These are phyloP conservation scores for Monosporascus sp. DNA, from an alignment of 2,329 filamentous ascomycete species.

Conservation along the genomic window DNA sequence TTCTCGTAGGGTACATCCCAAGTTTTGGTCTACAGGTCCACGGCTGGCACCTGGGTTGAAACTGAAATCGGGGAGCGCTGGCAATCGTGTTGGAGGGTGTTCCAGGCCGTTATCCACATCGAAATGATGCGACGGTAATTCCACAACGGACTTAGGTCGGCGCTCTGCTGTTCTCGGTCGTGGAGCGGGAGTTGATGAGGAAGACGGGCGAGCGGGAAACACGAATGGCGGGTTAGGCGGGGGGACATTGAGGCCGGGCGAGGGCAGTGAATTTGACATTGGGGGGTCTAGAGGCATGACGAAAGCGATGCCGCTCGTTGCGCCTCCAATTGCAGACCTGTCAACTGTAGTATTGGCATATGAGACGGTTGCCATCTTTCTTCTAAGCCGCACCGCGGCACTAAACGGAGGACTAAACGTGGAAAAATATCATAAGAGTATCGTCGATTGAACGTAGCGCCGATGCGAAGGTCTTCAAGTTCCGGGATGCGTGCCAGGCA, in stretches of 20 bases:
- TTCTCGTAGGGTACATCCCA: conserved; percentile 41
- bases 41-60: conserved; percentile 29
- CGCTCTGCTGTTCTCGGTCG: conserved; percentile 44
- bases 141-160: conserved; percentile 50
- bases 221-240: conserved; percentile 61
- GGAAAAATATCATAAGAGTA: conserved; percentile 23
- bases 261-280: conserved; percentile 26
- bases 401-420: conserved; percentile 21
- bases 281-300: conserved; percentile 24
- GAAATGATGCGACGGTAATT: conserved; percentile 21
- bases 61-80: conserved; percentile 27
- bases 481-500: conserved; percentile 13
- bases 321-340: conserved; percentile 14
- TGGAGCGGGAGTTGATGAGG: conserved; percentile 42
- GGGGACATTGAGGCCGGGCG: conserved; percentile 34
- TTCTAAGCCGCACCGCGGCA: conserved; percentile 29
- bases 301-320: conserved; percentile 20
- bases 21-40: conserved; percentile 23
- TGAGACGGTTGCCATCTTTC: conserved; percentile 28
- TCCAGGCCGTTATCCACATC: conserved; percentile 13
- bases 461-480: conserved; percentile 8
- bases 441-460: conserved; percentile 8
- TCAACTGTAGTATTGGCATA: conserved; percentile 31
- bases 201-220: conserved; percentile 49
- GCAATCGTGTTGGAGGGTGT: conserved; percentile 14